Evolutionary conservation across 2,329 filamentous ascomycete genomes (phyloP).

Genomic region (Scleromitrula shiraiana): DNA sequence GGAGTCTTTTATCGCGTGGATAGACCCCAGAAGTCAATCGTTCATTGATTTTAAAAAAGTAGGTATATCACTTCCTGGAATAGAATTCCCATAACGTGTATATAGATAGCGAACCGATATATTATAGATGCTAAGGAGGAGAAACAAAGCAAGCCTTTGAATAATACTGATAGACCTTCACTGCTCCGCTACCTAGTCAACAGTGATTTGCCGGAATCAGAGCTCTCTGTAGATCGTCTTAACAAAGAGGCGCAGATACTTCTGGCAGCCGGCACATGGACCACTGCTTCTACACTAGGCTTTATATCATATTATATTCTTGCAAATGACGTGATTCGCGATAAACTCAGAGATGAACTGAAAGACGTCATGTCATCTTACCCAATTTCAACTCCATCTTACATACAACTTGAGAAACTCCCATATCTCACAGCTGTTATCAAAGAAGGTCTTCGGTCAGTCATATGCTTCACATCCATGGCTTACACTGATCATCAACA

Average conservation of each 20-base stretch:
- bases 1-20: not conserved
- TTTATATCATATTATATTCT: conserved; percentile 31
- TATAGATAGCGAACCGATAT: conserved; percentile 1
- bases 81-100: not conserved
- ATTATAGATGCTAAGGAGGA: conserved; percentile 12
- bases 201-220: conserved; percentile 30
- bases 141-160: not conserved
- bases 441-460: conserved; percentile 26
- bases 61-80: not conserved
- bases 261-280: conserved; percentile 31
- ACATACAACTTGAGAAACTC: conserved; percentile 18
- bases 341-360: conserved; percentile 30
- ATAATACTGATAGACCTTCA: not conserved
- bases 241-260: conserved; percentile 28
- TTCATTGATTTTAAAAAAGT: conserved; percentile 3
- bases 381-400: conserved; percentile 7
- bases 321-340: conserved; percentile 23
- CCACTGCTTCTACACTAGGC: conserved; percentile 27
- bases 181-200: conserved; percentile 20
- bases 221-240: conserved; percentile 30
- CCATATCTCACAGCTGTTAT: conserved; percentile 26
- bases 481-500: not conserved
- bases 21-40: not conserved
- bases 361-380: conserved; percentile 10
- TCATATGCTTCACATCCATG: not conserved